These are phyloP conservation scores for Cetraspora pellucida DNA, from an alignment of 192 early-diverging fungal genomes.

Conservation along the genomic window DNA sequence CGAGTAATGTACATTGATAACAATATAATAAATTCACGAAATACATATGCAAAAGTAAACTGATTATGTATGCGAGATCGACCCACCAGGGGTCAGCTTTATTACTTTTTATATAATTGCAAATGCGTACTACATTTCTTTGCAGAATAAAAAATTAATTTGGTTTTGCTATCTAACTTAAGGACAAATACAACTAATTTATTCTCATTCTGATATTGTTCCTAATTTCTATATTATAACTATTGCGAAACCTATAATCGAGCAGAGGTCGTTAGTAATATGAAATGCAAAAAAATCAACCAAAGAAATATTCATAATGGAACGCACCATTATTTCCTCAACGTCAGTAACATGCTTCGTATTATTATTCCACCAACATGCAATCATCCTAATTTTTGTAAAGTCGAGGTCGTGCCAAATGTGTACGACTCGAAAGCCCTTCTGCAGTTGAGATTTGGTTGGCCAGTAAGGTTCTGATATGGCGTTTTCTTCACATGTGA, in stretches of 20 bases:
- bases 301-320: conserved; percentile 28
- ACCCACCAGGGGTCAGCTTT: no score
- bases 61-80: no score
- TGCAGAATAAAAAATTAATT: conserved; percentile 19
- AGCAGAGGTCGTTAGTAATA: conserved; percentile 24
- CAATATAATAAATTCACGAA: no score
- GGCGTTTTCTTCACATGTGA: conserved; percentile 27
- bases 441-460: conserved; percentile 10
- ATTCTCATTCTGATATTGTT: no score
- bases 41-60: no score
- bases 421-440: conserved; percentile 28
- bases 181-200: background rate
- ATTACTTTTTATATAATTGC: no score
- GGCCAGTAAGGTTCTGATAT: conserved; percentile 25
- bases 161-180: background rate
- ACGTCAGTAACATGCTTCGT: conserved; percentile 27
- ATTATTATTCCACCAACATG: conserved; percentile 33
- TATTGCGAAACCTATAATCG: conserved; percentile 26
- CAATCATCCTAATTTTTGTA: conserved; percentile 26
- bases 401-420: conserved; percentile 31
- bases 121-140: conserved; percentile 20
- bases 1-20: no score
- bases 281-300: conserved; percentile 29
- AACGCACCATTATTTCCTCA: conserved; percentile 27
- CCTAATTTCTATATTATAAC: background rate